Conservation (phyloP, 1,284 basidiomycete genomes). For the Phylloporus sp. region DNA sequence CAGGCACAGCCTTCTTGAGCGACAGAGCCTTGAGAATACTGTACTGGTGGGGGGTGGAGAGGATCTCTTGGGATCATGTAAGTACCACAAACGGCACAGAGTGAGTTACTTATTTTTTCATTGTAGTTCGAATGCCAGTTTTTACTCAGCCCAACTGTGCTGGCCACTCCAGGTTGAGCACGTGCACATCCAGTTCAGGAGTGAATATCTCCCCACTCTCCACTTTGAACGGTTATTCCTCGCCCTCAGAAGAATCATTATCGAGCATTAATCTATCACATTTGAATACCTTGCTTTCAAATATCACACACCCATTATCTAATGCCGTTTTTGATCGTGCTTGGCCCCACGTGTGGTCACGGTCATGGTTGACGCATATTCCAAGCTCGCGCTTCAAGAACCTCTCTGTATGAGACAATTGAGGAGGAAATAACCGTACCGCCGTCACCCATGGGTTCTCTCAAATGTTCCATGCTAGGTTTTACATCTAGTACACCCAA, state of each 20-base stretch:
- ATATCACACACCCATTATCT: slow-evolving; percentile 42
- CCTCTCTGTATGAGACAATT: slow-evolving; percentile 79
- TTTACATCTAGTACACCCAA: slow-evolving; percentile 25
- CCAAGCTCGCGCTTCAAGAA: slow-evolving; percentile 60
- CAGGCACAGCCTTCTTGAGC: slow-evolving; percentile 59
- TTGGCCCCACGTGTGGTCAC: slow-evolving; percentile 55
- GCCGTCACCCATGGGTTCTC: slow-evolving; percentile 37
- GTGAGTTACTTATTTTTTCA: slow-evolving; percentile 9
- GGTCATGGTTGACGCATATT: slow-evolving; percentile 74
- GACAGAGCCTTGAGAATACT: slow-evolving; percentile 70
- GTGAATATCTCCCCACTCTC: slow-evolving; percentile 73
- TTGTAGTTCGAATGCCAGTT: slow-evolving; percentile 50
- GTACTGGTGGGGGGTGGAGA: slow-evolving; percentile 67
- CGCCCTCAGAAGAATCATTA: slow-evolving; percentile 68
- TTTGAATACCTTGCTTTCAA: slow-evolving; percentile 58
- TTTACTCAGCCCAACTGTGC: slow-evolving; percentile 60
- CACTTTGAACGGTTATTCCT: slow-evolving; percentile 62
- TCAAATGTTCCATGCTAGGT: slow-evolving; percentile 1
- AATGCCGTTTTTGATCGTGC: slow-evolving; percentile 41
- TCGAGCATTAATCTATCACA: slow-evolving; percentile 75
- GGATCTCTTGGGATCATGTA: slow-evolving; percentile 58
- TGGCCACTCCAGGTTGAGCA: slow-evolving; percentile 67
- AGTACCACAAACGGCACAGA: slow-evolving; percentile 29
- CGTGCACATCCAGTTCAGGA: slow-evolving; percentile 60
- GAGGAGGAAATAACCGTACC: slow-evolving; percentile 64